These are phyloP conservation scores for Stylosanthes scabra DNA, from an alignment of 331 rosid genomes.

Conservation along the genomic window DNA sequence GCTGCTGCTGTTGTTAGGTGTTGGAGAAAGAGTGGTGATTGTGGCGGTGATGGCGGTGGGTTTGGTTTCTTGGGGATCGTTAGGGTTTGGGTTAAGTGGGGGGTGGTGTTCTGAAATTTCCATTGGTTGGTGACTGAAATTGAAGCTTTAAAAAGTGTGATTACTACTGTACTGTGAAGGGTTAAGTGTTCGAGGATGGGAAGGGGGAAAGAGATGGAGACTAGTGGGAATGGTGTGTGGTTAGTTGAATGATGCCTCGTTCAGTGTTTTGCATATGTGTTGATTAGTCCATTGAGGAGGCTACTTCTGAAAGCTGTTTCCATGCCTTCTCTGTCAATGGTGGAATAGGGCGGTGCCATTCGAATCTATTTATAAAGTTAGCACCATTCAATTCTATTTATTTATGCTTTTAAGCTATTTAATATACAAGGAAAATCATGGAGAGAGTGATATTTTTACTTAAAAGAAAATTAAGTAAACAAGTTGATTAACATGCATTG, in stretches of 20 bases:
- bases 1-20: constrained; percentile 26
- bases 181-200: not conserved
- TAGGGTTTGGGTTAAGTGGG: constrained; percentile 17
- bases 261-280: constrained; percentile 53
- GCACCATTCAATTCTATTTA: too few species aligned
- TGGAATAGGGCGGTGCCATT: constrained; percentile 78
- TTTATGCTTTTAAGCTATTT: too few species aligned
- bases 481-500: too few species aligned
- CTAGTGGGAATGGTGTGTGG: not conserved
- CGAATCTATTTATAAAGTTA: too few species aligned
- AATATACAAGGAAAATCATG: too few species aligned
- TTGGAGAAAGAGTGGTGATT: constrained; percentile 35
- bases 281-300: constrained; percentile 42
- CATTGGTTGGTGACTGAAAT: constrained; percentile 46
- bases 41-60: constrained; percentile 43
- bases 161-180: not conserved
- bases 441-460: too few species aligned
- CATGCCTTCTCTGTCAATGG: constrained; percentile 67
- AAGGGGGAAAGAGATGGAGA: constrained; percentile 38
- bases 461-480: too few species aligned
- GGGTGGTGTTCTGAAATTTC: constrained; percentile 39
- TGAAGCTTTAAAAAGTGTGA: constrained; percentile 41
- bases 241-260: constrained; percentile 48
- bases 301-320: constrained; percentile 36
- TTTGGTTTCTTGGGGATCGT: constrained; percentile 45